Evolutionary conservation across 208 protist species (phyloP), one percentile per base, ranked within the genome.

Genomic region (Acanthamoeba castellanii): DNA sequence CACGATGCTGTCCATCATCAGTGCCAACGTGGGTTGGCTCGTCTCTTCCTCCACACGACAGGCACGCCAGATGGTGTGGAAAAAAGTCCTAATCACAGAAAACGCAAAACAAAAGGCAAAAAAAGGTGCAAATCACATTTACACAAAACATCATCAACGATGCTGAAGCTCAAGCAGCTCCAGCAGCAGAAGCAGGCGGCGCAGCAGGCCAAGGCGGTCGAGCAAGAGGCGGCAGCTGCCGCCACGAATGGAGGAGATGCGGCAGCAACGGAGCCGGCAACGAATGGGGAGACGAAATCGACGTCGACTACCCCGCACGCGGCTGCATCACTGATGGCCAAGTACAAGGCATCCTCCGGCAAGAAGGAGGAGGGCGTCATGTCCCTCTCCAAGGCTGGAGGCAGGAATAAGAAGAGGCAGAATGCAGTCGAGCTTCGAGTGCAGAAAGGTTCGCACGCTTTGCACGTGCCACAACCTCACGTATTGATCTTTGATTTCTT

Each of bases 341-440:
- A 95, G 52, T 95, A 90, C 30, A 95, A 95, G 89, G 94, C 90
- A 16, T 50, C 37, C 50, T 32, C 27, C 18, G 37, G 42, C 2
- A 47, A 42, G 34, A 81, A 81, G 42, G 72, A 81, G 5, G 72
- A 37, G 13, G 90, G 84, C 42, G 94, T 95, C 32, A 95, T 96
- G 55, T 94, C 90, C 32, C 68, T 96, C 30, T 94, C 92, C 85
- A 90, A 95, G 55, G 57, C 89, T 25, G 66, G 68, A 16, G 91
- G 89, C 4, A 37, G 30, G 16, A 50, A 37, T 8, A 32, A 72
- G 42, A 95, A 92, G 64, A 96, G 95, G 94, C 81, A 94, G 1
- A 96, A 96, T n/a, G 95, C 96, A 25, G 95, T 95, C 9, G 92
- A 97, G 64, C 78, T 97, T 8, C 92, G 96, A 93, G 92, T 94